A percentile compares a stretch with the other conserved stretches of the same genome.
phyloP scores from a whole-genome alignment of 805 yeast genomes.

The Candida khao-thaluensis region DNA sequence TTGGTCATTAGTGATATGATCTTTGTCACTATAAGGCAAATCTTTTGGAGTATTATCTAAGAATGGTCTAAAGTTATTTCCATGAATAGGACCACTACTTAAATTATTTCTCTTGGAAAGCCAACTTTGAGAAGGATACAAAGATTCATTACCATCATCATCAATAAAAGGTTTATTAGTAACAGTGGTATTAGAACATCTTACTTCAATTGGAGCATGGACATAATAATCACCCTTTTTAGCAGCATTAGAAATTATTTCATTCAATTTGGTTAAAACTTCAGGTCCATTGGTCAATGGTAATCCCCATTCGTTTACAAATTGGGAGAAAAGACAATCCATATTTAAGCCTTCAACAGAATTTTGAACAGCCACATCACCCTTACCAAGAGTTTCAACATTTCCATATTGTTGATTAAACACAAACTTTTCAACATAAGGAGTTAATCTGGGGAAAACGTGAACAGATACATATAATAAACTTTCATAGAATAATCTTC shows the following conservation, averaged over 20 bases:
- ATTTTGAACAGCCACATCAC: slow-evolving; percentile 66
- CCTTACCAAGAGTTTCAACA: slow-evolving; percentile 62
- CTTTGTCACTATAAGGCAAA: slow-evolving; percentile 51
- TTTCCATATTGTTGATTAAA: slow-evolving; percentile 82
- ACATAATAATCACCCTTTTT: slow-evolving; percentile 66
- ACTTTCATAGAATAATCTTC: slow-evolving; percentile 77
- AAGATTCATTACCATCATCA: slow-evolving; percentile 37
- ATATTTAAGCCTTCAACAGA: slow-evolving; percentile 87
- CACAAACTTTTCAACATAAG: slow-evolving; percentile 79
- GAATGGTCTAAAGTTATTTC: slow-evolving; percentile 78
- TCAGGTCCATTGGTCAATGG: slow-evolving; percentile 79
- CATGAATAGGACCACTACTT: slow-evolving; percentile 77
- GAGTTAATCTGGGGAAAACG: slow-evolving; percentile 73
- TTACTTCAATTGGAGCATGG: slow-evolving; percentile 93
- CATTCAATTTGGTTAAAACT: slow-evolving; percentile 61
- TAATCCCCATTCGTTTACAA: slow-evolving; percentile 96
- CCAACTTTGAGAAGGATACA: slow-evolving; percentile 48
- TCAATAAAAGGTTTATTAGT: slow-evolving; percentile 36
- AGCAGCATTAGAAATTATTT: slow-evolving; percentile 61
- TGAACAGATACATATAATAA: slow-evolving; percentile 78
- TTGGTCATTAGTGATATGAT: slow-evolving; percentile 63
- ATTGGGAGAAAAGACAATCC: slow-evolving; percentile 94
- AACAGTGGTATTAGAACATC: slow-evolving; percentile 83
- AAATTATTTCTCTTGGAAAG: slow-evolving; percentile 48
- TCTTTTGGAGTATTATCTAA: slow-evolving; percentile 74